Evolutionary conservation across 257 asterid genomes (phyloP), one percentile per base, ranked within the genome.

Genomic region (Linderniella brevidens): DNA sequence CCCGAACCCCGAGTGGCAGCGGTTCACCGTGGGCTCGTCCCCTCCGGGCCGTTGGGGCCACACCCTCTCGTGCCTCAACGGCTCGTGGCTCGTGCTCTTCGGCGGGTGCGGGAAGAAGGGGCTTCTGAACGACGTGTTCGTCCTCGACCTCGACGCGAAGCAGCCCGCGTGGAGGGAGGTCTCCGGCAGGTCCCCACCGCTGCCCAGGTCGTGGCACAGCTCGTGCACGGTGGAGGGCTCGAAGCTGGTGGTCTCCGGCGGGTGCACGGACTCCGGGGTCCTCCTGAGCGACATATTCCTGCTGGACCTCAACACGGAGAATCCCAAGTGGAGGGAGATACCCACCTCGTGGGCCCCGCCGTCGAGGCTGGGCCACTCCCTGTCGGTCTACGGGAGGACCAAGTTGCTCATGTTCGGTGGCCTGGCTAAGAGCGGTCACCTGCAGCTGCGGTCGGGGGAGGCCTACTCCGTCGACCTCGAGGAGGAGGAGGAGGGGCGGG

Each of bases 121-220:
- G 4, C 11, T 46, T 29, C 51, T 46, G 11, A 46, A 46, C 10
- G 51, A 46, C 14, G 51, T 46, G 1, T 46, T 16, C 14, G 51
- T 46, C 35, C 51, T 46, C 32, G 51, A 46, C 35, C 14, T 46
- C n/a, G 51, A 46, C 14, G 51, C 51, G 10, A 46, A 46, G 51
- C 32, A 46, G 35, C 51, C 51, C 6, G 17, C 51, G 14, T 46
- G 51, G 51, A 46, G 25, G 10, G 51, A 46, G 14, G 32, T 46
- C 32, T 46, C 51, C 5, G 51, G 51, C 14, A 35, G 51, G 1
- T 17, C 51, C 12, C 51, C 51, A 1, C 51, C 51, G 5, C 14
- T 46, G 51, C 51, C 51, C 6, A 46, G 51, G 25, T 46, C 51
- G 1, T 46, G 51, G 51, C 51, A 46, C 14, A 46, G 51, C 51